A percentile compares a stretch with the other conserved stretches of the same genome.
phyloP scores from a whole-genome alignment of 2,329 filamentous ascomycete species.

The Calonectria honghensis region DNA sequence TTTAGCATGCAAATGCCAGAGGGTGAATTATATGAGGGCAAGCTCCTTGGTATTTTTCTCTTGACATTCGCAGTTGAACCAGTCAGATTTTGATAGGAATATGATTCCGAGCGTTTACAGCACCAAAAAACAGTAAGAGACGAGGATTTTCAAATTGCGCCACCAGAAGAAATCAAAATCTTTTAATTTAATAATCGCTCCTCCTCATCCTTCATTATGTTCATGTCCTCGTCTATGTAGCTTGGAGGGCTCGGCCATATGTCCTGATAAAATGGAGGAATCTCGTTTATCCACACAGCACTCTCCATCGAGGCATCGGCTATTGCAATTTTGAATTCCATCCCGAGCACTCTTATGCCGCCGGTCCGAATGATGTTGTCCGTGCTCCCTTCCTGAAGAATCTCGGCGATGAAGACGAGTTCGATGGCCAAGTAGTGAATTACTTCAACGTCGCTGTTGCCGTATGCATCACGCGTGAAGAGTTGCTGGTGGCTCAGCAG shows the following conservation, averaged over 20 bases:
- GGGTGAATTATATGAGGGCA: not conserved
- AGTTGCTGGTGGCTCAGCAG: too few relatives aligned
- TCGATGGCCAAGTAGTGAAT: not conserved
- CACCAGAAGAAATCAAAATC: not conserved
- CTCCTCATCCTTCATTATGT: not conserved
- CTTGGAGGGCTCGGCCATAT: not conserved
- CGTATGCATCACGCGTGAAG: not conserved
- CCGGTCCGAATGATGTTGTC: not conserved
- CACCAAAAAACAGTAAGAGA: not conserved
- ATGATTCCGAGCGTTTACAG: not conserved
- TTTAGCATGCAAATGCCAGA: not conserved
- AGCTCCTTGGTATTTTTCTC: not conserved
- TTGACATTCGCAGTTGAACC: too few relatives aligned
- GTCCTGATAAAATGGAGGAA: slow-evolving; percentile 8
- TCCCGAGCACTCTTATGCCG: not conserved
- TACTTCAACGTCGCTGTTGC: not conserved
- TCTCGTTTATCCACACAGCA: slow-evolving; percentile 4
- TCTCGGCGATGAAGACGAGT: slow-evolving; percentile 3
- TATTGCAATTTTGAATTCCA: slow-evolving; percentile 9
- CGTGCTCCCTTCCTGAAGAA: not conserved
- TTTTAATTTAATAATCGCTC: not conserved
- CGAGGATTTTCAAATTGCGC: not conserved
- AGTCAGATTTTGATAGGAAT: not conserved
- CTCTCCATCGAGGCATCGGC: not conserved
- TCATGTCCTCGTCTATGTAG: not conserved